Evolutionary conservation across 2,329 filamentous ascomycete species (phyloP).

Genomic region (Fusarium cicatricum): DNA sequence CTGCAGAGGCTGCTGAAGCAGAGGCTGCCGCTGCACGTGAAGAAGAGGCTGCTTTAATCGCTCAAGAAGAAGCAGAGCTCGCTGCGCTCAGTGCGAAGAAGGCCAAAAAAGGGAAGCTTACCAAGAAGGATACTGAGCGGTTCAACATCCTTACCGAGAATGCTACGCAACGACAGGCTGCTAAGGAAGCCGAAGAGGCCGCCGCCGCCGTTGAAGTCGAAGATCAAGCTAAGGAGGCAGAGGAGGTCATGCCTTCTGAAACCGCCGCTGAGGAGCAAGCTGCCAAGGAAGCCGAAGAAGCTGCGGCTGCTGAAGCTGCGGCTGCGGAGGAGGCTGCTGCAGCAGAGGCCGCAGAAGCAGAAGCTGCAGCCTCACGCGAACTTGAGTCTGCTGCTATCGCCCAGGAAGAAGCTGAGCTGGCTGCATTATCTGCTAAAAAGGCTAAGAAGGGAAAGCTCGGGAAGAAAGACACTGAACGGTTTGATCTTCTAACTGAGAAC

Average conservation of each 20-base stretch:
- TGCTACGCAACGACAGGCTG: constrained; percentile 32
- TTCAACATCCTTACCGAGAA: constrained; percentile 36
- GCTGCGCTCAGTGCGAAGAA: constrained; percentile 33
- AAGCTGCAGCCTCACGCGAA: constrained; percentile 27
- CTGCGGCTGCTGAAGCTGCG: constrained; percentile 22
- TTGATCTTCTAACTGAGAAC: constrained; percentile 24
- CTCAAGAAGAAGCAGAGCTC: constrained; percentile 36
- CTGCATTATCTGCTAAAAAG: constrained; percentile 23
- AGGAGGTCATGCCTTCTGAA: constrained; percentile 35
- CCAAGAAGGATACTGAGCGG: constrained; percentile 35
- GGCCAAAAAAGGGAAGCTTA: constrained; percentile 33
- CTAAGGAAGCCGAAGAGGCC: constrained; percentile 35
- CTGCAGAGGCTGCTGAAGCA: constrained; percentile 25
- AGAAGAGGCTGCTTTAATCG: constrained; percentile 24
- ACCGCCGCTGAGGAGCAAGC: constrained; percentile 22
- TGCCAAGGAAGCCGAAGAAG: constrained; percentile 41
- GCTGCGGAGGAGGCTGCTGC: constrained; percentile 23
- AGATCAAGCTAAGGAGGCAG: constrained; percentile 38
- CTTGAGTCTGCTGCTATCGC: constrained; percentile 16
- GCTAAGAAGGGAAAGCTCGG: constrained; percentile 28
- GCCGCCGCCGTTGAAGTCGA: constrained; percentile 20
- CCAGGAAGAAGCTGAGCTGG: constrained; percentile 30
- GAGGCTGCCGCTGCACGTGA: constrained; percentile 27
- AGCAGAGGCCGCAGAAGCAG: constrained; percentile 24
- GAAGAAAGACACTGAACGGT: constrained; percentile 30